Conservation (phyloP, 2,329 filamentous ascomycete species). For the Dothideomycetes sp. region DNA sequence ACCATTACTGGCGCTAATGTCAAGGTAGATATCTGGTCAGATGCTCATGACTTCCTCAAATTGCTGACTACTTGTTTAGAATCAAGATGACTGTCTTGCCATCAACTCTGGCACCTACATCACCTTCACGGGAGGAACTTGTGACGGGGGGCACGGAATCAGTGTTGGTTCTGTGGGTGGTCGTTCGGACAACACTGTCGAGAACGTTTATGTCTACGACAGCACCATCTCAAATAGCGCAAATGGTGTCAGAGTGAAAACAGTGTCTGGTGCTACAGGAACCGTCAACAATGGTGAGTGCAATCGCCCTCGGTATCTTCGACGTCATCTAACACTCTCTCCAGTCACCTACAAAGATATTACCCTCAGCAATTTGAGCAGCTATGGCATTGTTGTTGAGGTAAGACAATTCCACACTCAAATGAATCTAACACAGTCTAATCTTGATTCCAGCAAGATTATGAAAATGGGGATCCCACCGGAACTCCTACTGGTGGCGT, state of each 20-base stretch:
- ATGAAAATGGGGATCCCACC: constrained; percentile 37
- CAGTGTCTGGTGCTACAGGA: constrained; percentile 38
- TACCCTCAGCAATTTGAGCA: constrained; percentile 36
- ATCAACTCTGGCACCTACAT: constrained; percentile 28
- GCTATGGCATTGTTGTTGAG: no score
- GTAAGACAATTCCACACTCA: no score
- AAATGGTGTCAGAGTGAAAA: constrained; percentile 45
- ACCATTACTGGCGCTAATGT: constrained; percentile 16
- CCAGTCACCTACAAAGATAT: no score
- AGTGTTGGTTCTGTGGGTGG: constrained; percentile 46
- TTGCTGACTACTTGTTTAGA: no score
- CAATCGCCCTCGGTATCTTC: no score
- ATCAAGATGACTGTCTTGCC: constrained; percentile 21
- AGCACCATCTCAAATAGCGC: constrained; percentile 37
- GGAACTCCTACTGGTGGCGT: constrained; percentile 36
- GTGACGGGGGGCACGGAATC: constrained; percentile 41
- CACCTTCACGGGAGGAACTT: constrained; percentile 31
- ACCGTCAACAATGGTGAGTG: constrained; percentile 28
- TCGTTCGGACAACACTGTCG: constrained; percentile 38
- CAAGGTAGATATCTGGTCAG: no score
- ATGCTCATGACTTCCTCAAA: no score
- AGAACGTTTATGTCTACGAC: constrained; percentile 37
- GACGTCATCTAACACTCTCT: constrained; percentile 45
- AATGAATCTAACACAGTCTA: no score
- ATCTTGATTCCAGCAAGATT: constrained; percentile 53